Evolutionary conservation across 352 stramenopile species (phyloP), one percentile per base, ranked within the genome.

Genomic region (Halophytophthora polymorphica): DNA sequence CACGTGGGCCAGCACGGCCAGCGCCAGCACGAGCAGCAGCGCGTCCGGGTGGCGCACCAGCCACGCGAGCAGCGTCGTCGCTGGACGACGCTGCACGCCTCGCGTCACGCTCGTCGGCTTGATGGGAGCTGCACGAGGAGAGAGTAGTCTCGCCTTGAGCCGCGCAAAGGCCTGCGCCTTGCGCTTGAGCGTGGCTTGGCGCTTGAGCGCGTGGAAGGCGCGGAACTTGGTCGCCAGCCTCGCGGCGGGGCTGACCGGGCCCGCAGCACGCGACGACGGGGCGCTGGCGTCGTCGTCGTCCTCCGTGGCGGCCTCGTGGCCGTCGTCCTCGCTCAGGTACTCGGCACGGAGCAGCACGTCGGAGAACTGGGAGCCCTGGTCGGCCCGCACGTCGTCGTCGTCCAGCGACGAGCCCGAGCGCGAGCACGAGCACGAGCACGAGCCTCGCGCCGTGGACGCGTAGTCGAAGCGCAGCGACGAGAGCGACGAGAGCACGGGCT

Each of bases 301-400:
- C 14, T n/a, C 2, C 10, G 17, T 12, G 35, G 25, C 37, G 39
- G 38, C 19, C n/a, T n/a, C n/a, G 18, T 44, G n/a, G 45, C 40
- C 50, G 3, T 64, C 59, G 25, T 64, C 51, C 28, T 71, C 58
- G 21, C 64, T 72, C 60, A 87, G 46, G 46, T 63, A 78, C 49
- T 80, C 75, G 5, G 75, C 73, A 31, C 74, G 70, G 21, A 56
- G 49, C 21, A 88, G 60, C 15, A 88, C 46, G 22, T 87, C 66
- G 0, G 65, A 81, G 49, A 88, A 66, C 57, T 83, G 66, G 0
- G 74, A 86, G 45, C 75, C 73, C 23, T 85, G 73, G 48, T 83
- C 63, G 3, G 70, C 73, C 0, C 56, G 28, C n/a, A 66, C 46
- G 46, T 86, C 71, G 38, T 86, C 53, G 1, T 66, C 35, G 33